Percentiles rank a stretch among this genome's conserved stretches.
Conservation (phyloP, 768 basidiomycete species). For the Hemileccinum impolitum region DNA sequence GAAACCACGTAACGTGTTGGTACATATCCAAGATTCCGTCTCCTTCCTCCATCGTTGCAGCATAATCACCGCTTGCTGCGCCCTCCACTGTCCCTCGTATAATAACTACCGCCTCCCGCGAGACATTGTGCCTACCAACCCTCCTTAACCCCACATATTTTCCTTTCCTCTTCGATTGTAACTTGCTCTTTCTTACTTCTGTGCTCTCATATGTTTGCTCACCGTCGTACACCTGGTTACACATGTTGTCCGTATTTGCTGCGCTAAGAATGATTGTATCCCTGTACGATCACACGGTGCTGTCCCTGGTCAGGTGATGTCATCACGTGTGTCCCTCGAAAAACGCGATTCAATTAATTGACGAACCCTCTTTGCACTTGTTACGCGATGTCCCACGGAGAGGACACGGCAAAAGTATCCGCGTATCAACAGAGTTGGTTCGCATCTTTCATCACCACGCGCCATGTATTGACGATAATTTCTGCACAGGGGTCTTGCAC, state of each 20-base stretch:
- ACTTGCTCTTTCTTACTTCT: slow-evolving; percentile 18
- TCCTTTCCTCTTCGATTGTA: slow-evolving; percentile 14
- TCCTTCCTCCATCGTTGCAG: slow-evolving; percentile 4
- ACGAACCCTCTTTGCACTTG: neutral
- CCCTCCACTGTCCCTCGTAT: slow-evolving; percentile 15
- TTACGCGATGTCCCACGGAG: slow-evolving; percentile 19
- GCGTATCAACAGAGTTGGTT: slow-evolving; percentile 22
- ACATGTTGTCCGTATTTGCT: slow-evolving; percentile 30
- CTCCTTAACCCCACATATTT: slow-evolving; percentile 10
- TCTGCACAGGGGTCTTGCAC: slow-evolving; percentile 15
- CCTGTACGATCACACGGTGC: slow-evolving; percentile 26
- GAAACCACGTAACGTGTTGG: slow-evolving; percentile 1
- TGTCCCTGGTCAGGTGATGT: slow-evolving; percentile 18
- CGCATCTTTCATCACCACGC: neutral
- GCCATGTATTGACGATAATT: neutral
- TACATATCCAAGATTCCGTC: slow-evolving; percentile 18
- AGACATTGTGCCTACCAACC: slow-evolving; percentile 28
- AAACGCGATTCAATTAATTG: neutral
- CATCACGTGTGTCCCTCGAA: slow-evolving; percentile 11
- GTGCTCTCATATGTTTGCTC: slow-evolving; percentile 28
- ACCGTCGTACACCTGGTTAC: slow-evolving; percentile 21
- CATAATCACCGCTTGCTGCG: slow-evolving; percentile 18
- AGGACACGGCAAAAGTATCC: slow-evolving; percentile 10
- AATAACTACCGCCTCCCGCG: slow-evolving; percentile 17
- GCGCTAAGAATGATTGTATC: slow-evolving; percentile 31